Base-by-base conservation (phyloP, 1,139 yeast genomes). In the Meyerozyma sp. region DNA sequence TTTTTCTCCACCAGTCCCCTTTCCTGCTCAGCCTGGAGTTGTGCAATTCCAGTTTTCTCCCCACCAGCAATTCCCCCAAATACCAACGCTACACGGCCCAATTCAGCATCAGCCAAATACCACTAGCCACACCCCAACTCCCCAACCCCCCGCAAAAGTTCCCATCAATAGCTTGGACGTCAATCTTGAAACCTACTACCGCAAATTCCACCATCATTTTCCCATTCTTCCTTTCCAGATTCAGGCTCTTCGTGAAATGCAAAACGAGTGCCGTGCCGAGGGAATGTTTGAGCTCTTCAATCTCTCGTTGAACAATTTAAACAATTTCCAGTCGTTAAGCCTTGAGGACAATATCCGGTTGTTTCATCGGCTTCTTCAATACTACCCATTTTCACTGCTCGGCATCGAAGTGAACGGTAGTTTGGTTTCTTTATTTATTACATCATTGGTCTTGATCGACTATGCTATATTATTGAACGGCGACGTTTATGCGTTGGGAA, bases 381-480 rank as follows among this genome's bases (percentile, higher is more conserved):
- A 75, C 8, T 80, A 77, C 51, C 80, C 82, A 1, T 64, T 70
- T 46, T 51, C 52, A 32, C 53, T 55, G 30, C 48, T 48, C 18
- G 57, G 58, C 8, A 45, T 58, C 7, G 52, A 52, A 10, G 50
- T 63, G 11, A 60, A 56, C 47, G 71, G 68, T 40, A 55, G 57
- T 32, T 56, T 68, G 55, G 51, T 71, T 60, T 54, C 58, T 41
- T 68, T 56, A 45, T 78, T 52, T 63, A 68, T 79, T 36, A 62
- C 77, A 2, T 64, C 81, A 0, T 66, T 82, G 46, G 65, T 77
- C 1, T 50, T 82, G 20, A 55, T 81, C 36, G 82, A 82, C 53
- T 84, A 81, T 55, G 62, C 79, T 2, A 68, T 81, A 14, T 62
- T 82, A 3, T 62, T 82, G 44, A 77, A 78, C 40, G 87, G 87